Conservation (phyloP, 1,284 basidiomycete genomes). For the Mycosarcoma mackinlayi region DNA sequence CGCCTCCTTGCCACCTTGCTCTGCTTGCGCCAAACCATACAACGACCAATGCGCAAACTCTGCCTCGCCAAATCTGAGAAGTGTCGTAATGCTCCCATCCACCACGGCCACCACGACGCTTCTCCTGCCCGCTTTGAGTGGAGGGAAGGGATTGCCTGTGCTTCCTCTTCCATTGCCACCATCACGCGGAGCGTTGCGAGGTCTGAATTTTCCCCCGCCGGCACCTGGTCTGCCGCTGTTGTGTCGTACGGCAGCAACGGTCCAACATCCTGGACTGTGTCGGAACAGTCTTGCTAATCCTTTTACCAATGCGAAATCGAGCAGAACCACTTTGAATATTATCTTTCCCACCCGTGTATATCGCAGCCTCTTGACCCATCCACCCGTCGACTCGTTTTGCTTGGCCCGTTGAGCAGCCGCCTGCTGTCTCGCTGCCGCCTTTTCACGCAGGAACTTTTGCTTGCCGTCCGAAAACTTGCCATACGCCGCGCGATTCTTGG, state of each 20-base stretch:
- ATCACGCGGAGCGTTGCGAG: neutral
- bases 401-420: conserved; percentile 1
- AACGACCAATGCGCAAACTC: conserved; percentile 79
- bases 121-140: conserved; percentile 84
- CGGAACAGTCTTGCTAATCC: conserved; percentile 12
- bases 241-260: too few relatives aligned
- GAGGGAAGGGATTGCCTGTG: conserved; percentile 64
- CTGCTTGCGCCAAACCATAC: conserved; percentile 8
- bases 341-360: neutral
- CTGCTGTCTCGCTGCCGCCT: conserved; percentile 15
- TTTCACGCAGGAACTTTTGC: conserved; percentile 23
- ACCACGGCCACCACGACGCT: conserved; percentile 87
- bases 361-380: neutral
- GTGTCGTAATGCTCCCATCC: conserved; percentile 86
- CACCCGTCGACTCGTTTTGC: neutral
- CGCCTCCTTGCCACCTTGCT: neutral
- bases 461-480: conserved; percentile 50
- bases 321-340: conserved; percentile 10
- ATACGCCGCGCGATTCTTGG: conserved; percentile 54
- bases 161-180: conserved; percentile 10
- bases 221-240: neutral
- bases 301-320: conserved; percentile 17
- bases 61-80: conserved; percentile 87
- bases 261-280: conserved; percentile 20
- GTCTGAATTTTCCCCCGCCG: conserved; percentile 1